A percentile compares a stretch with the other conserved stretches of the same genome.
phyloP scores from a whole-genome alignment of 805 yeast species.

The Clavispora phyllophila region DNA sequence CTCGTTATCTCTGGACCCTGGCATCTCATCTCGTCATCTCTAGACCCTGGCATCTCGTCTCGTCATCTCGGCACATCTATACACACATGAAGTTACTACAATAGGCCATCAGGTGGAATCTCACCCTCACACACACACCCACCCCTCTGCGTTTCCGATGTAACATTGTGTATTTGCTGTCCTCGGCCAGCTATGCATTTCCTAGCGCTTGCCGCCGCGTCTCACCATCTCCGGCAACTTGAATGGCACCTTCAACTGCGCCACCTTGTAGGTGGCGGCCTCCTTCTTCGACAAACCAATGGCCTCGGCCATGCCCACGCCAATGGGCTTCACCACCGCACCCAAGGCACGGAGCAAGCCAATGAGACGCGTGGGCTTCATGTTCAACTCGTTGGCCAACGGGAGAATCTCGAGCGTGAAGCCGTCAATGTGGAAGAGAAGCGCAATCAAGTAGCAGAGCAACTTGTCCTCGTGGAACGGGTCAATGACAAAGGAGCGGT shows the following conservation, averaged over 20 bases:
- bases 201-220: slow-evolving; percentile 43
- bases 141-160: background rate
- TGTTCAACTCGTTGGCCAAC: slow-evolving; percentile 74
- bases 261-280: slow-evolving; percentile 68
- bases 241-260: slow-evolving; percentile 82
- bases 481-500: slow-evolving; percentile 72
- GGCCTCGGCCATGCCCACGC: slow-evolving; percentile 71
- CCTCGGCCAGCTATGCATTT: background rate
- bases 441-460: slow-evolving; percentile 69
- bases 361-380: slow-evolving; percentile 69
- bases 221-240: slow-evolving; percentile 78
- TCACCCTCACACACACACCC: no score
- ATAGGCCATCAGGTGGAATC: no score
- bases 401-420: slow-evolving; percentile 74
- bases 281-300: slow-evolving; percentile 58
- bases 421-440: slow-evolving; percentile 70
- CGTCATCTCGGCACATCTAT: no score
- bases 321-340: slow-evolving; percentile 66
- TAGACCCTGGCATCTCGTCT: no score
- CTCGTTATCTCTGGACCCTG: no score
- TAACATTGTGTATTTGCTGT: background rate
- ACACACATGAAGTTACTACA: no score
- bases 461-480: slow-evolving; percentile 86
- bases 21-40: no score
- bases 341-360: slow-evolving; percentile 78